Evolutionary conservation across 495 filamentous ascomycete species (phyloP), one percentile per base, ranked within the genome.

Genomic region (Aspergillus asperescens): DNA sequence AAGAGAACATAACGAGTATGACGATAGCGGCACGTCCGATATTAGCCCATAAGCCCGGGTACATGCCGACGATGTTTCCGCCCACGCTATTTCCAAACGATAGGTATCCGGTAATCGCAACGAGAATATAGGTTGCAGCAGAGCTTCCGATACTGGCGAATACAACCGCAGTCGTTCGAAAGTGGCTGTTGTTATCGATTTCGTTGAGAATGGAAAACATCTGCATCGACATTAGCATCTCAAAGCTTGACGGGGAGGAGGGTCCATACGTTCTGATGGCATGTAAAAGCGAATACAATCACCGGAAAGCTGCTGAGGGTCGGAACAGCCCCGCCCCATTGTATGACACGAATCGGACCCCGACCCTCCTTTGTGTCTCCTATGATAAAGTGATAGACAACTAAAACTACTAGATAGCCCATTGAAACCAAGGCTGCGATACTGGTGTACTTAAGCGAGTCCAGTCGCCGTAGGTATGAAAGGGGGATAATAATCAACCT

Each of bases 121-220:
- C 91, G 7, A 97, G 76, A 35, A 96, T 79, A 61, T 98, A 98
- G 27, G 95, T 81, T 27, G 76, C 74, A 8, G 83, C 84, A 8
- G 91, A 85, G 29, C 82, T 81, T 18, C 93, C 94, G 56, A 92
- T 93, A 56, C 89, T 94, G 15, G 86, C 77, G 53, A 81, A 67
- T 15, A 96, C 85, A 22, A 98, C 92, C 20, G 72, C 74, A 2
- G 90, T 88, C 5, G 92, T 87, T 49, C 87, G 87, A 57, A 77
- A 82, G 24, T 88, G 89, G 13, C 87, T 88, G 63, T 90, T 90
- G 66, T 95, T 85, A 46, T 75, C 70, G 59, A 97, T 91, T 72
- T 98, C 94, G 57, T 98, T 98, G 25, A 98, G 71, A 55, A 98
- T 92, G 0, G 94, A 95, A 63, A 98, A 98, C 93, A 98, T 98